Evolutionary conservation across 805 yeast genomes (phyloP), one percentile per base, ranked within the genome.

Genomic region (Candida argentea): DNA sequence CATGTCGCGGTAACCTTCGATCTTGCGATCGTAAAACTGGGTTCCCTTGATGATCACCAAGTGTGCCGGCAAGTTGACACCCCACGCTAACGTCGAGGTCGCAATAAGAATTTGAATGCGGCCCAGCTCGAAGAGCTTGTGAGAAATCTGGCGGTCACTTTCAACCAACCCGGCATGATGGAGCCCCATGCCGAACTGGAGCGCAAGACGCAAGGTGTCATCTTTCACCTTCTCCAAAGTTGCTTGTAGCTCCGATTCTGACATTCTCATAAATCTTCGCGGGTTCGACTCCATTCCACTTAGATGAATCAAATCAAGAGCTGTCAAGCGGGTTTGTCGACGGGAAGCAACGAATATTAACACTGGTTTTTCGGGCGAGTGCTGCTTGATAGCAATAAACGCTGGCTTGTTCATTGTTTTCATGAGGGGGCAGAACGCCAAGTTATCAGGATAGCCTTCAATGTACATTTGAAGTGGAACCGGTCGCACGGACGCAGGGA

Each of bases 401-500:
- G 94, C 89, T 1, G 96, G 95, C 43, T 68, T 85, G 63, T 76
- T 85, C 91, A 73, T 83, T 14, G 75, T 81, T 59, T 75, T 83
- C 95, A 82, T 82, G 44, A 83, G 59, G 1, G 89, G 85, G 42
- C 86, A 76, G 45, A 82, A 81, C 1, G 85, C 86, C 35, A 78
- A 62, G 37, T 79, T 77, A 38, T 81, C 91, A 1, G 86, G 87
- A 42, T 77, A 82, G 0, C 93, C 93, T 46, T 82, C 93, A 37
- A 82, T 82, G 42, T 77, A 82, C 89, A 82, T 82, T 42, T 82
- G 80, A 32, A 82, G 57, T 2, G 93, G 93, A 27, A 82, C 91
- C 0, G 93, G 93, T 35, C 93, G 72, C 6, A 82, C 89, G 8
- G 86, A 76, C 33, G 70, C 77, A 1, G 93, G 84, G 49, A 82